These are phyloP conservation scores for Pisolithus orientalis DNA, from an alignment of 768 basidiomycete species.

Conservation along the genomic window DNA sequence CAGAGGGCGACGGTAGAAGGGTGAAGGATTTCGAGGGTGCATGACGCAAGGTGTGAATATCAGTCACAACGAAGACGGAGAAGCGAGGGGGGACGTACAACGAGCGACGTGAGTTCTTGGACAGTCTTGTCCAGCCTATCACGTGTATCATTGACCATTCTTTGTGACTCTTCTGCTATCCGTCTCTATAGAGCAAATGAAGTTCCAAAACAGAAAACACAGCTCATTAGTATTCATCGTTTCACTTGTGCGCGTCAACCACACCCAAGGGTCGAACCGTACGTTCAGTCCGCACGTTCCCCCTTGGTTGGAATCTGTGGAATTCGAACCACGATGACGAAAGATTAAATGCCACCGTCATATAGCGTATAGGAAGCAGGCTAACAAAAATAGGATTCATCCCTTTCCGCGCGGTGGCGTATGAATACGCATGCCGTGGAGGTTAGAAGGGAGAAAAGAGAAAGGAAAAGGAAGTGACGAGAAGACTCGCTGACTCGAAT, in stretches of 20 bases:
- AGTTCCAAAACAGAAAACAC: conserved; percentile 1
- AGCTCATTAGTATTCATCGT: not conserved
- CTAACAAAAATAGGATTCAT: not conserved
- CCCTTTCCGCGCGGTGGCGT: not conserved
- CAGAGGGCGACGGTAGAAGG: conserved; percentile 8
- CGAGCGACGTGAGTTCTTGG: conserved; percentile 56
- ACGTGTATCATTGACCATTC: conserved; percentile 70
- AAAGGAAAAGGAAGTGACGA: not conserved
- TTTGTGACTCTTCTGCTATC: conserved; percentile 70
- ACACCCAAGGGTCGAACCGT: too few species aligned
- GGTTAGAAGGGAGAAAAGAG: not conserved
- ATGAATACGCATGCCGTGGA: not conserved
- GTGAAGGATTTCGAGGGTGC: conserved; percentile 1
- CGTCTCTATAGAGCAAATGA: conserved; percentile 37
- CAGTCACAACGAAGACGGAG: conserved; percentile 9
- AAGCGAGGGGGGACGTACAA: conserved; percentile 46
- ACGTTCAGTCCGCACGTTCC: too few species aligned
- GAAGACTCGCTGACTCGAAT: not conserved
- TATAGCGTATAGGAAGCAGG: not conserved
- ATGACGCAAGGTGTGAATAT: conserved; percentile 3
- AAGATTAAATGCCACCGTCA: not conserved
- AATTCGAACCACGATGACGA: not conserved
- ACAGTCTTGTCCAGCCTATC: conserved; percentile 55
- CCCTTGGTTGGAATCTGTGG: too few species aligned
- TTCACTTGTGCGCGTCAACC: not conserved